Evolutionary conservation across 495 filamentous ascomycete species (phyloP).

Genomic region (Podospora anserina): DNA sequence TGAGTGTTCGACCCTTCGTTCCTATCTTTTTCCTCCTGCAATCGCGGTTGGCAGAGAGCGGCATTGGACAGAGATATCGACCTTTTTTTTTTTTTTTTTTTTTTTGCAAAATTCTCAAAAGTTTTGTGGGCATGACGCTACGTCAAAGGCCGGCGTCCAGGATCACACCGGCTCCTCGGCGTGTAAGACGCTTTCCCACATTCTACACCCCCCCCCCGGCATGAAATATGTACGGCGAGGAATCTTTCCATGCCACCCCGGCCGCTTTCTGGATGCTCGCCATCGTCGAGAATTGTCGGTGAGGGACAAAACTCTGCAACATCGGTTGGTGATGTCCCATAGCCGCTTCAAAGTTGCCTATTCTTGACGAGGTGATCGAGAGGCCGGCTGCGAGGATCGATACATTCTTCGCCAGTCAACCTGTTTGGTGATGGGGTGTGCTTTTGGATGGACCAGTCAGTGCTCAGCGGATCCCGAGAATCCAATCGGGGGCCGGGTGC

Average conservation of each 20-base stretch:
- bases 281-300: slow-evolving; percentile 31
- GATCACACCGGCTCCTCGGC: slow-evolving; percentile 15
- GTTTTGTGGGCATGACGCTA: slow-evolving; percentile 32
- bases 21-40: slow-evolving; percentile 22
- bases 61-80: slow-evolving; percentile 32
- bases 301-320: slow-evolving; percentile 23
- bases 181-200: slow-evolving; percentile 33
- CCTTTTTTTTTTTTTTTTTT: slow-evolving; percentile 14
- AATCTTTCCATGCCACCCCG: slow-evolving; percentile 17
- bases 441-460: slow-evolving; percentile 10
- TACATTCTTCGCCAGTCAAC: slow-evolving; percentile 19
- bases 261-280: slow-evolving; percentile 2
- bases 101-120: slow-evolving; percentile 21
- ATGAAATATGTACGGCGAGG: slow-evolving; percentile 27
- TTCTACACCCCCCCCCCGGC: slow-evolving; percentile 13
- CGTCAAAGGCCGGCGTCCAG: slow-evolving; percentile 29
- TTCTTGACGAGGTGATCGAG: slow-evolving; percentile 12
- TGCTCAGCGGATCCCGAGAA: slow-evolving; percentile 5
- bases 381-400: slow-evolving; percentile 6
- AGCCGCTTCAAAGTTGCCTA: slow-evolving; percentile 19
- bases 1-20: slow-evolving; percentile 9
- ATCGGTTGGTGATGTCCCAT: slow-evolving; percentile 23
- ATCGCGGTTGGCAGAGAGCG: slow-evolving; percentile 2
- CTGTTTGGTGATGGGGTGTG: slow-evolving; percentile 20
- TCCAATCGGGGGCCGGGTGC: slow-evolving; percentile 37